A percentile compares a stretch with the other conserved stretches of the same genome.
Evolutionary conservation across 441 rosid species (phyloP).

Genomic region (Macaranga tanarius): DNA sequence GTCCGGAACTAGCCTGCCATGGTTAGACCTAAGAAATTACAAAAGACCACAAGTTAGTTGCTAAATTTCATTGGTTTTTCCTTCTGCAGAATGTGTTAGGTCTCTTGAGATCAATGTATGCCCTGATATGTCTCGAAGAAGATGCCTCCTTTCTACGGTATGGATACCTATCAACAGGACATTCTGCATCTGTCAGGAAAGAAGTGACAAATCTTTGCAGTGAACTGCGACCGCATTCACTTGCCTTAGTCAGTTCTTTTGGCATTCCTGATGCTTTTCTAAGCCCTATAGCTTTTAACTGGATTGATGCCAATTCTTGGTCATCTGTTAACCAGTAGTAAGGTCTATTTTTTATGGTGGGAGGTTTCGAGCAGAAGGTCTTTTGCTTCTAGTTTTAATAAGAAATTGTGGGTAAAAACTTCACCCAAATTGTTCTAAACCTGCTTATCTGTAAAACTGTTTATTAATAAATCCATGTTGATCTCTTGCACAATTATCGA

Average conservation of each 20-base stretch:
- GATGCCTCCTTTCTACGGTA: conserved; percentile 76
- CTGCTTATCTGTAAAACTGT: neutral
- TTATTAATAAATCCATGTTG: neutral
- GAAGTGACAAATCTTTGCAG: conserved; percentile 68
- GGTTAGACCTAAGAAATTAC: neutral
- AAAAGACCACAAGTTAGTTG: neutral
- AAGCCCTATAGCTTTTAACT: conserved; percentile 82
- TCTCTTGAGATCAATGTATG: conserved; percentile 68
- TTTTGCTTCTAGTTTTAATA: conserved; percentile 5
- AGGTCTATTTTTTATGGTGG: neutral
- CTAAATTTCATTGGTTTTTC: conserved; percentile 18
- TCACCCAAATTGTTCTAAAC: neutral
- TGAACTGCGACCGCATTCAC: conserved; percentile 77
- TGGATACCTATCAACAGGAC: conserved; percentile 59
- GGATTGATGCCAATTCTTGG: conserved; percentile 92
- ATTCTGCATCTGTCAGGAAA: conserved; percentile 57
- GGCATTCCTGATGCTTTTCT: conserved; percentile 80
- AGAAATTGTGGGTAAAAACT: neutral
- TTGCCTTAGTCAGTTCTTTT: conserved; percentile 67
- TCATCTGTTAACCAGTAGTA: conserved; percentile 45
- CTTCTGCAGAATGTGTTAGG: conserved; percentile 53
- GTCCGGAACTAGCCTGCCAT: neutral
- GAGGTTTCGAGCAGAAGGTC: neutral
- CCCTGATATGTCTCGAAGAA: conserved; percentile 67
- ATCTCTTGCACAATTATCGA: neutral